Conservation (phyloP, 1,139 yeast species). For the Scheffersomyces lignicola region DNA sequence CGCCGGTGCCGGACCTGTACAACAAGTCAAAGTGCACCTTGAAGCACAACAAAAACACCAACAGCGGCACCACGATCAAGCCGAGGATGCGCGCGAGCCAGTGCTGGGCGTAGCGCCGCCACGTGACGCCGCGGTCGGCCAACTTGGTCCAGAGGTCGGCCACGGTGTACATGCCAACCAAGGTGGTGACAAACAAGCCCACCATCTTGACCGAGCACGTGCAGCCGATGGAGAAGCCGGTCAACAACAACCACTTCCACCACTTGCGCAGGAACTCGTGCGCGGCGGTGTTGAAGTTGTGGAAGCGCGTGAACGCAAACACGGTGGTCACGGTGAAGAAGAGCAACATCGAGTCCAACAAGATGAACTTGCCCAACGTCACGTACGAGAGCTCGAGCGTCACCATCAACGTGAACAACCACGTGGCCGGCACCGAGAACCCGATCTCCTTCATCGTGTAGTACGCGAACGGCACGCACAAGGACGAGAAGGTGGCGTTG, state of each 20-base stretch:
- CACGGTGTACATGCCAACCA: slow-evolving; percentile 75
- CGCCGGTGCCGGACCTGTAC: slow-evolving; percentile 86
- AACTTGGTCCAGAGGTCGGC: slow-evolving; percentile 72
- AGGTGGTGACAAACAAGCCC: slow-evolving; percentile 71
- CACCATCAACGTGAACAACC: slow-evolving; percentile 89
- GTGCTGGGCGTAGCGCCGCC: slow-evolving; percentile 54
- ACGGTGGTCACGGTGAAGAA: slow-evolving; percentile 88
- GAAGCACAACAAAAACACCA: slow-evolving; percentile 64
- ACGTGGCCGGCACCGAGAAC: slow-evolving; percentile 75
- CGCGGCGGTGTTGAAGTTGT: slow-evolving; percentile 59
- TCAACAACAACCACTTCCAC: slow-evolving; percentile 89
- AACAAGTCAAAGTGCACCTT: slow-evolving; percentile 74
- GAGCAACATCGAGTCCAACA: slow-evolving; percentile 93
- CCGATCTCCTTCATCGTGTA: slow-evolving; percentile 87
- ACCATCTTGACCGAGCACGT: slow-evolving; percentile 86
- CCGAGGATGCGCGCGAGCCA: slow-evolving; percentile 66
- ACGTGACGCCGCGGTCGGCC: slow-evolving; percentile 55
- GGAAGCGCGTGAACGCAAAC: slow-evolving; percentile 75
- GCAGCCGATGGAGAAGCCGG: slow-evolving; percentile 77
- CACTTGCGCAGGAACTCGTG: slow-evolving; percentile 69
- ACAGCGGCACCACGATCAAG: slow-evolving; percentile 60
- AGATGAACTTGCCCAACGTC: slow-evolving; percentile 86
- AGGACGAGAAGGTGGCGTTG: slow-evolving; percentile 86
- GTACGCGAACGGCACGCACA: slow-evolving; percentile 92
- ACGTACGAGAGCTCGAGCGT: slow-evolving; percentile 82